A percentile compares a stretch with the other conserved stretches of the same genome.
phyloP scores from a whole-genome alignment of 2,329 filamentous ascomycete genomes.

The Xylaria sp. region DNA sequence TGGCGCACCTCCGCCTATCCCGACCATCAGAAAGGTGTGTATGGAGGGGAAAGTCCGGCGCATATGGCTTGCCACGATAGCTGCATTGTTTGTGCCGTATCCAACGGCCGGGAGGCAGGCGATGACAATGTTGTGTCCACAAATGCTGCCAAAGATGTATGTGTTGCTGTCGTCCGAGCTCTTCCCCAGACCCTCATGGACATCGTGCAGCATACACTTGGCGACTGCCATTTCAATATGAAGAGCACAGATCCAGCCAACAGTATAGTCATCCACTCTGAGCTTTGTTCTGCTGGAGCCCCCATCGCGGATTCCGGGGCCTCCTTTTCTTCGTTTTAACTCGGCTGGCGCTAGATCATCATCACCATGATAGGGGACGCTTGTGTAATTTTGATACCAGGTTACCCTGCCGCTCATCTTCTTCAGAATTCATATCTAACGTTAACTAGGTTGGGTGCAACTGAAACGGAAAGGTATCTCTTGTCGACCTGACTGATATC shows the following conservation, averaged over 20 bases:
- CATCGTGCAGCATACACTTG: constrained; percentile 47
- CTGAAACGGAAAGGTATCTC: not conserved
- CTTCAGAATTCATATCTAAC: not conserved
- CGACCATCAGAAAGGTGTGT: constrained; percentile 44
- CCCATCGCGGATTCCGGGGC: constrained; percentile 5
- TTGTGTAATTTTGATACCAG: constrained; percentile 1
- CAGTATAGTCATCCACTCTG: constrained; percentile 42
- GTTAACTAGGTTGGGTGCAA: not conserved
- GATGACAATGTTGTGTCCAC: constrained; percentile 37
- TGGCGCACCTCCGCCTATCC: constrained; percentile 47
- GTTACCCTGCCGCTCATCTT: not conserved
- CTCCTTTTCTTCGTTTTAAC: constrained; percentile 23
- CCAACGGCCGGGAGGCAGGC: constrained; percentile 38
- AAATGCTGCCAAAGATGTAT: constrained; percentile 42
- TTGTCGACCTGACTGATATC: not conserved
- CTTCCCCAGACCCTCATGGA: constrained; percentile 38
- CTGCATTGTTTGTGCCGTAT: constrained; percentile 40
- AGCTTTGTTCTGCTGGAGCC: constrained; percentile 6
- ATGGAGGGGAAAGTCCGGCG: constrained; percentile 39
- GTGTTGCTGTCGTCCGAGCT: constrained; percentile 37
- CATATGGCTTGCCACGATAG: constrained; percentile 39
- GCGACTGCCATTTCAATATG: constrained; percentile 48
- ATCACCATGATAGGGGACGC: constrained; percentile 1
- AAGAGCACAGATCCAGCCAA: constrained; percentile 52
- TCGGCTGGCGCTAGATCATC: not conserved